These are phyloP conservation scores for Periconia digitata DNA, from an alignment of 2,329 filamentous ascomycete species.

Conservation along the genomic window DNA sequence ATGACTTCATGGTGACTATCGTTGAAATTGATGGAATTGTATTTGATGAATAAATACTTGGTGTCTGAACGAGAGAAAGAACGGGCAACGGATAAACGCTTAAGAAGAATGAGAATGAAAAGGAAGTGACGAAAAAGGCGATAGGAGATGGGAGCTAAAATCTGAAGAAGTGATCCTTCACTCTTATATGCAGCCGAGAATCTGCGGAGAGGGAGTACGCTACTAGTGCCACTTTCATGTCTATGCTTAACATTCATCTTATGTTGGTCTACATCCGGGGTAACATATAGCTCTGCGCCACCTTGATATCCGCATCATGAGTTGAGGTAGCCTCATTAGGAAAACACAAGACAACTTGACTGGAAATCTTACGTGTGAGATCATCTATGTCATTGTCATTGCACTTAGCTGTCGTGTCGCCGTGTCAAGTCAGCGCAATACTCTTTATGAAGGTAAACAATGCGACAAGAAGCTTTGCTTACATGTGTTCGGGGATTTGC, in stretches of 20 bases:
- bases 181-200: too few species aligned
- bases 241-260: too few species aligned
- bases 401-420: neutral
- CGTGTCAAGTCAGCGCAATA: neutral
- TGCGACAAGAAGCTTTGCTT: neutral
- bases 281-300: neutral
- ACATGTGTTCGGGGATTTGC: neutral
- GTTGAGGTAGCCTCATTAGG: neutral
- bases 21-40: neutral
- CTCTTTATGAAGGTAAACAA: neutral
- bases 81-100: too few species aligned
- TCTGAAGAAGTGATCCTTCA: too few species aligned
- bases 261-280: neutral
- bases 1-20: slow-evolving; percentile 7
- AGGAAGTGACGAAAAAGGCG: too few species aligned
- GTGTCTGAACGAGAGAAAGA: neutral
- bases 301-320: neutral
- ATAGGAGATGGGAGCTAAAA: too few species aligned
- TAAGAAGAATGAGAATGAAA: neutral
- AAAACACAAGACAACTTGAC: neutral
- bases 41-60: neutral
- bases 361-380: neutral
- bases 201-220: too few species aligned
- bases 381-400: neutral
- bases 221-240: too few species aligned